phyloP scores from a whole-genome alignment of 371 early-diverging fungal genomes.

The Rhizopus arrhizus region DNA sequence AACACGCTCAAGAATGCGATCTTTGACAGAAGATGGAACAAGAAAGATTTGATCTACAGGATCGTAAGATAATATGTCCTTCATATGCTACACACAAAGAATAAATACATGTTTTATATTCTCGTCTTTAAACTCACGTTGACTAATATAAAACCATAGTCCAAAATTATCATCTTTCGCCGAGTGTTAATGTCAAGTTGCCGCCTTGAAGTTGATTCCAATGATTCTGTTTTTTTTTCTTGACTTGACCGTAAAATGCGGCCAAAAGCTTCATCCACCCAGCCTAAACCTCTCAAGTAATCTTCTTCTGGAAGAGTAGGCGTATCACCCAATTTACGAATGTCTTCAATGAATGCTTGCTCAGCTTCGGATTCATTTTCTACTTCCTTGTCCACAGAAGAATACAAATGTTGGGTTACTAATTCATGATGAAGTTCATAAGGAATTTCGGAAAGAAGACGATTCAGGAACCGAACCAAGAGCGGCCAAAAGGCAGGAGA shows the following conservation, averaged over 20 bases:
- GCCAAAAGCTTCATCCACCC: slow-evolving; percentile 51
- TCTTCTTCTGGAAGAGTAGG: slow-evolving; percentile 52
- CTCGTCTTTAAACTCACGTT: slow-evolving; percentile 38
- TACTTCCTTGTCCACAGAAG: neutral
- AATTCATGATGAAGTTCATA: slow-evolving; percentile 17
- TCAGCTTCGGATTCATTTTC: slow-evolving; percentile 10
- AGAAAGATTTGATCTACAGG: slow-evolving; percentile 42
- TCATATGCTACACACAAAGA: slow-evolving; percentile 32
- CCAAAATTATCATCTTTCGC: slow-evolving; percentile 40
- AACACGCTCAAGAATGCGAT: neutral
- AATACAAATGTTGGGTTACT: neutral
- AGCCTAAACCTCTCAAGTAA: slow-evolving; percentile 47
- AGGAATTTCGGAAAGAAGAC: slow-evolving; percentile 30
- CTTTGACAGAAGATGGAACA: slow-evolving; percentile 18
- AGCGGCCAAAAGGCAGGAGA: slow-evolving; percentile 44
- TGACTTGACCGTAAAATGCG: slow-evolving; percentile 26
- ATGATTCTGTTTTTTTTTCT: neutral
- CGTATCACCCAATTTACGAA: slow-evolving; percentile 16
- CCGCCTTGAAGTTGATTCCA: no score
- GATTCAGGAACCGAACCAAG: slow-evolving; percentile 37
- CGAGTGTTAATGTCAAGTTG: slow-evolving; percentile 7
- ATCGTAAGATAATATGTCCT: slow-evolving; percentile 36
- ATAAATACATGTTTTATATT: neutral
- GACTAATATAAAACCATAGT: slow-evolving; percentile 50
- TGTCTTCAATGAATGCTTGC: slow-evolving; percentile 31